A percentile compares a stretch with the other conserved stretches of the same genome.
phyloP scores from a whole-genome alignment of 2,329 filamentous ascomycete species.

The Pseudopithomyces maydicus region DNA sequence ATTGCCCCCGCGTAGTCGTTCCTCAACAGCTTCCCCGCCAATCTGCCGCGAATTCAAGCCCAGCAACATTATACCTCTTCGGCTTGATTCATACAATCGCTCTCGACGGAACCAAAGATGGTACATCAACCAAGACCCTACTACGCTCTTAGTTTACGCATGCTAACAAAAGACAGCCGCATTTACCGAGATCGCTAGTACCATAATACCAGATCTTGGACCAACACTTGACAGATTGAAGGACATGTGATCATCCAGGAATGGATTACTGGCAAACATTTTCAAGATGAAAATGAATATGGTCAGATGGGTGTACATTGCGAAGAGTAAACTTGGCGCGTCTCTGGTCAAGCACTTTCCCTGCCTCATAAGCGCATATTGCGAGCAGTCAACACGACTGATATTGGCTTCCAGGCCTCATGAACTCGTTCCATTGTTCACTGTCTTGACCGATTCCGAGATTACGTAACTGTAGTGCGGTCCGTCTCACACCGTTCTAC shows the following conservation, averaged over 20 bases:
- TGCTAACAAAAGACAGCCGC: slow-evolving; percentile 14
- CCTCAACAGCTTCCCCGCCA: slow-evolving; percentile 19
- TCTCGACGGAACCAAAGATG: slow-evolving; percentile 18
- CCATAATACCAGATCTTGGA: slow-evolving; percentile 13
- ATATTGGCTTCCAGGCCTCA: no score
- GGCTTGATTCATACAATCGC: slow-evolving; percentile 19
- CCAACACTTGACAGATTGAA: slow-evolving; percentile 13
- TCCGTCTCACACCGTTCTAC: no score
- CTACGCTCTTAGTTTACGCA: slow-evolving; percentile 1
- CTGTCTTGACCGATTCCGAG: no score
- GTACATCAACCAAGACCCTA: slow-evolving; percentile 5
- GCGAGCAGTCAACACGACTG: no score
- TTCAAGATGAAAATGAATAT: no score
- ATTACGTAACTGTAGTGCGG: no score
- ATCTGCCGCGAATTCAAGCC: slow-evolving; percentile 14
- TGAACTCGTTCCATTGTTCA: no score
- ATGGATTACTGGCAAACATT: no score
- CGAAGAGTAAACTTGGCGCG: no score
- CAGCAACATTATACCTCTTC: slow-evolving; percentile 18
- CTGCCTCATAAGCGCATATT: no score
- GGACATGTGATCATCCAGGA: slow-evolving; percentile 17
- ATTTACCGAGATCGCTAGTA: slow-evolving; percentile 15
- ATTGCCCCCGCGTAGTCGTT: slow-evolving; percentile 15
- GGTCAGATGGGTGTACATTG: no score
- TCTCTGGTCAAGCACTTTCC: no score